phyloP scores from a whole-genome alignment of 352 stramenopile genomes.

The Phytophthora tentaculata region DNA sequence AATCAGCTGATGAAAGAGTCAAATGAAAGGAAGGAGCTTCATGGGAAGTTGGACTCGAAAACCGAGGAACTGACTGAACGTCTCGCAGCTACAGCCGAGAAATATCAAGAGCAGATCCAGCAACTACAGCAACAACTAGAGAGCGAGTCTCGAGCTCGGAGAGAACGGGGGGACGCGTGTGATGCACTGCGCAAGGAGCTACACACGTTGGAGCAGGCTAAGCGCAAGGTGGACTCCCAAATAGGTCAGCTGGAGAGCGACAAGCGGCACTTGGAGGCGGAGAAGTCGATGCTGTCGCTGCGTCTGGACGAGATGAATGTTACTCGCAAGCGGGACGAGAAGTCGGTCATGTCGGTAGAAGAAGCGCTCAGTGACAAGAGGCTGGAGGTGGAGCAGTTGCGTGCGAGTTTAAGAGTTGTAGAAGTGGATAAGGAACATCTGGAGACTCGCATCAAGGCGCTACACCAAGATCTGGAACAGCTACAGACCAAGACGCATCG shows the following conservation, averaged over 20 bases:
- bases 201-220: slow-evolving; percentile 28
- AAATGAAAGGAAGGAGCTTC: slow-evolving; percentile 48
- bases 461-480: slow-evolving; percentile 47
- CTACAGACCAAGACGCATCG: slow-evolving; percentile 32
- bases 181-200: slow-evolving; percentile 35
- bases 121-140: slow-evolving; percentile 34
- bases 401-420: slow-evolving; percentile 37
- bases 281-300: slow-evolving; percentile 34
- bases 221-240: slow-evolving; percentile 32
- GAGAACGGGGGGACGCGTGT: slow-evolving; percentile 32
- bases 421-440: slow-evolving; percentile 53
- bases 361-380: slow-evolving; percentile 42
- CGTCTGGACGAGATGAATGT: slow-evolving; percentile 32
- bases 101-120: slow-evolving; percentile 21
- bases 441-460: slow-evolving; percentile 23
- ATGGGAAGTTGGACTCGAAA: slow-evolving; percentile 35
- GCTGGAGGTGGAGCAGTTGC: slow-evolving; percentile 59
- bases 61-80: slow-evolving; percentile 12
- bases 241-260: slow-evolving; percentile 43
- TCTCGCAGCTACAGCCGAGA: slow-evolving; percentile 4
- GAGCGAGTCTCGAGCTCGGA: slow-evolving; percentile 11
- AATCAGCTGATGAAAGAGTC: slow-evolving; percentile 51
- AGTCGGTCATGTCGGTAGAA: slow-evolving; percentile 20
- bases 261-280: slow-evolving; percentile 42
- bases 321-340: slow-evolving; percentile 28